Conservation (phyloP, 352 stramenopile species). For the Pythium grandisporangium region DNA sequence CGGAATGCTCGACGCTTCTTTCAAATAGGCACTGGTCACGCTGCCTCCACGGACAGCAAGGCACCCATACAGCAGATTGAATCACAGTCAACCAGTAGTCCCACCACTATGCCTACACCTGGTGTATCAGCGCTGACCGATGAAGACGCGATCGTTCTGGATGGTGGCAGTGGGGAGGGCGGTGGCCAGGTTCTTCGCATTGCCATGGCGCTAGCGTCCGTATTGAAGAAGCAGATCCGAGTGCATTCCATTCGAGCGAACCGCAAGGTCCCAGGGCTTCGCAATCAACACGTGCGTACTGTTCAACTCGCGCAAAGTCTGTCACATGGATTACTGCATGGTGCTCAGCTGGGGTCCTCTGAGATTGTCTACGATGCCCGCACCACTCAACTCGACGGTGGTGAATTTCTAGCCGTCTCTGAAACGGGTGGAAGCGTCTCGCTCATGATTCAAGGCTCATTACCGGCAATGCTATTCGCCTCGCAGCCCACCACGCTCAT, state of each 20-base stretch:
- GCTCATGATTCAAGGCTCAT: constrained; percentile 54
- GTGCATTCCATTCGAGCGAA: constrained; percentile 78
- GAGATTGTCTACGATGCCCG: constrained; percentile 27
- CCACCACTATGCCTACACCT: neutral
- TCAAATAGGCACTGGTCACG: constrained; percentile 5
- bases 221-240: constrained; percentile 44
- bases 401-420: constrained; percentile 21
- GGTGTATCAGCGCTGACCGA: neutral
- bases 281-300: constrained; percentile 77
- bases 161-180: constrained; percentile 70
- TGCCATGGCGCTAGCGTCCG: constrained; percentile 49
- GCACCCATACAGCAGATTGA: neutral
- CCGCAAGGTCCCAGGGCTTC: constrained; percentile 58
- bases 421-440: constrained; percentile 45
- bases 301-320: constrained; percentile 45
- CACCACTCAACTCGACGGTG: constrained; percentile 3
- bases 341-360: constrained; percentile 35
- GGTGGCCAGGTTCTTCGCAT: constrained; percentile 87
- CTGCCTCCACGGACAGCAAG: constrained; percentile 1
- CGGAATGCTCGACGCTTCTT: constrained; percentile 51
- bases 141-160: constrained; percentile 18
- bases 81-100: neutral
- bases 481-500: constrained; percentile 12
- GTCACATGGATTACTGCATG: constrained; percentile 18
- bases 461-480: constrained; percentile 39